Evolutionary conservation across 164 flowering plant species (phyloP).

Genomic region (Tetrastigma voinierianum): DNA sequence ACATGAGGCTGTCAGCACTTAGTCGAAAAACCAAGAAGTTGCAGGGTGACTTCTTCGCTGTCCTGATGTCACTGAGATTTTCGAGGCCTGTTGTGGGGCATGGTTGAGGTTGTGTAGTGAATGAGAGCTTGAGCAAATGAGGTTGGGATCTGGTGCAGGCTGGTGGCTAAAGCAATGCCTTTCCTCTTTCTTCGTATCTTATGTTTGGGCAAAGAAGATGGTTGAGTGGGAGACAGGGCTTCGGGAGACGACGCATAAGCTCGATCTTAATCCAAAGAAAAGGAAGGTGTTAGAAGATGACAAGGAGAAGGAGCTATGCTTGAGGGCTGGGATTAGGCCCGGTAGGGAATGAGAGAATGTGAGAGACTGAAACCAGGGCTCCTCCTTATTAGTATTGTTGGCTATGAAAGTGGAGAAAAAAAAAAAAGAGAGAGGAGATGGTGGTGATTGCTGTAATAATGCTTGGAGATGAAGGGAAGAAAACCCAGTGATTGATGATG

Average conservation of each 20-base stretch:
- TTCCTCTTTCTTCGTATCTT: slow-evolving; percentile 6
- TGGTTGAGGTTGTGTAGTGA: slow-evolving; percentile 64
- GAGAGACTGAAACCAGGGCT: not conserved
- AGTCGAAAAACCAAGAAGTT: slow-evolving; percentile 90
- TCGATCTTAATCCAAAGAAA: slow-evolving; percentile 45
- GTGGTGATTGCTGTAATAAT: slow-evolving; percentile 5
- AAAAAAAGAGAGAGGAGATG: slow-evolving; percentile 13
- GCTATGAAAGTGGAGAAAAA: not conserved
- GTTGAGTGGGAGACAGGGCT: slow-evolving; percentile 9
- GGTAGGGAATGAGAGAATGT: not conserved
- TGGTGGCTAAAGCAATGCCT: slow-evolving; percentile 27
- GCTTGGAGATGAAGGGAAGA: slow-evolving; percentile 44
- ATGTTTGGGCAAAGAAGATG: slow-evolving; percentile 9
- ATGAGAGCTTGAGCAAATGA: slow-evolving; percentile 45
- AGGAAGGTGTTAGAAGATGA: slow-evolving; percentile 40
- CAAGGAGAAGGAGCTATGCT: slow-evolving; percentile 39
- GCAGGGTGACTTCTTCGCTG: slow-evolving; percentile 70
- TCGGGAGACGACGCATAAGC: slow-evolving; percentile 39
- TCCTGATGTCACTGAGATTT: slow-evolving; percentile 45
- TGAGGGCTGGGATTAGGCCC: slow-evolving; percentile 41
- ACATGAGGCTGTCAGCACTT: slow-evolving; percentile 87
- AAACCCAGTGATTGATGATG: slow-evolving; percentile 28
- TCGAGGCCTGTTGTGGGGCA: slow-evolving; percentile 74
- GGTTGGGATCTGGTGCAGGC: slow-evolving; percentile 56
- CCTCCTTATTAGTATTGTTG: not conserved